phyloP scores from a whole-genome alignment of 2,329 filamentous ascomycete genomes.

The Ascomycota sp. region DNA sequence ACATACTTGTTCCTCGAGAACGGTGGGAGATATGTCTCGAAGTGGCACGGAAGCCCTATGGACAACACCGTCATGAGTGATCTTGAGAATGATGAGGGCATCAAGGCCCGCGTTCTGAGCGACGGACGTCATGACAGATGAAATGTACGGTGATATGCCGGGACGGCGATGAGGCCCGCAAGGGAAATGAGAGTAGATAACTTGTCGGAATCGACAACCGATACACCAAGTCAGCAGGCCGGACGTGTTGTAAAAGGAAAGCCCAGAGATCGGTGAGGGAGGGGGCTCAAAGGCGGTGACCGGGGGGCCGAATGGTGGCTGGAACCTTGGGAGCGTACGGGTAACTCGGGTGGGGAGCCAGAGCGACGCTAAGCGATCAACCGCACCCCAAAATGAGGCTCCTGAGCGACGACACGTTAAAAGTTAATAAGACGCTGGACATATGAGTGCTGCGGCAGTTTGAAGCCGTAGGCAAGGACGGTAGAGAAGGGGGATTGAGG shows the following conservation, averaged over 20 bases:
- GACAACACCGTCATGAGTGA: constrained; percentile 53
- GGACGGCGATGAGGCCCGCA: background rate
- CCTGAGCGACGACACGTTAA: background rate
- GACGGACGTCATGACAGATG: constrained; percentile 9
- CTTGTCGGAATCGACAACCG: too few relatives aligned
- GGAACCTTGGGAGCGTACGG: background rate
- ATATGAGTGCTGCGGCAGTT: too few relatives aligned
- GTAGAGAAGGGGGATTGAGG: too few relatives aligned
- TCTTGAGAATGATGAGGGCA: constrained; percentile 56
- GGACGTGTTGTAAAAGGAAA: background rate
- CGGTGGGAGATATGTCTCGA: constrained; percentile 54
- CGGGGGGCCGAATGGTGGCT: background rate
- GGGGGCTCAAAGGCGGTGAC: constrained; percentile 1
- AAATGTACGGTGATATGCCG: background rate
- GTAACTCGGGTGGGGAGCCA: background rate
- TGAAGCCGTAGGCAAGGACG: too few relatives aligned
- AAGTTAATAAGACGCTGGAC: too few relatives aligned
- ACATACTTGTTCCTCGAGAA: constrained; percentile 68
- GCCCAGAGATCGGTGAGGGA: constrained; percentile 1
- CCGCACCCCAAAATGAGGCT: background rate
- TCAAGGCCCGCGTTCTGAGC: constrained; percentile 8
- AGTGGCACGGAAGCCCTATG: constrained; percentile 80
- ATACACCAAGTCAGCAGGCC: background rate
- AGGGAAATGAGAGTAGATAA: too few relatives aligned
- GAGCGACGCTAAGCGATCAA: background rate